Conservation (phyloP, 2,329 filamentous ascomycete species). For the Westerdykella sp. region DNA sequence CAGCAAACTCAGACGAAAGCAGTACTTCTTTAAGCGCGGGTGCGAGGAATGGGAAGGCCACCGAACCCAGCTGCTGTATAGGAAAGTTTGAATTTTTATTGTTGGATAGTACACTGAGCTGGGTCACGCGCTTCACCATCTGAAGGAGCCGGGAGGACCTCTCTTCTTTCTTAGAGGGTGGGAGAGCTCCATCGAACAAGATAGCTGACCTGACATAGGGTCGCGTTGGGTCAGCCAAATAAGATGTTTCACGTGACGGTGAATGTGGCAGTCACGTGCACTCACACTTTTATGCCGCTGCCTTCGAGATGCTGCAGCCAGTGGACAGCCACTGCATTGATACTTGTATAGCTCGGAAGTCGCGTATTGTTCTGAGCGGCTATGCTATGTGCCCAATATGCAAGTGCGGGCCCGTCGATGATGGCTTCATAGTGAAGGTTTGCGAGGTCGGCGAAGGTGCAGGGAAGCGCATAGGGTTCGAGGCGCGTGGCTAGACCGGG, state of each 20-base stretch:
- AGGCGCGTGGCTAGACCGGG: slow-evolving; percentile 26
- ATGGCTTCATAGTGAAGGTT: slow-evolving; percentile 29
- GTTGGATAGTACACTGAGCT: slow-evolving; percentile 35
- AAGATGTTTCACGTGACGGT: slow-evolving; percentile 6
- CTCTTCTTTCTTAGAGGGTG: slow-evolving; percentile 56
- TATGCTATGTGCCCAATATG: slow-evolving; percentile 61
- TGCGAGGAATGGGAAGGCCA: slow-evolving; percentile 65
- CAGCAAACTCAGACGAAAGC: slow-evolving; percentile 37
- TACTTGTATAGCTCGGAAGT: slow-evolving; percentile 50
- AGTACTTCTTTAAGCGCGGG: slow-evolving; percentile 70
- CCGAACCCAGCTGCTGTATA: slow-evolving; percentile 20
- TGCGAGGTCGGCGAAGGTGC: slow-evolving; percentile 15
- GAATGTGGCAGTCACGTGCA: slow-evolving; percentile 13
- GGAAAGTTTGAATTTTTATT: slow-evolving; percentile 22
- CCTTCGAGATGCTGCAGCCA: slow-evolving; percentile 58
- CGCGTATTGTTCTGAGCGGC: slow-evolving; percentile 19
- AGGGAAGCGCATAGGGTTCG: slow-evolving; percentile 26
- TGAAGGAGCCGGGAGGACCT: slow-evolving; percentile 56
- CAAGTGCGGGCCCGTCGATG: slow-evolving; percentile 74
- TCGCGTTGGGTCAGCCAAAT: slow-evolving; percentile 12
- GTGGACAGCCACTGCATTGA: slow-evolving; percentile 48
- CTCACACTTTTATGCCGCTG: slow-evolving; percentile 58
- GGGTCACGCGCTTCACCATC: slow-evolving; percentile 52
- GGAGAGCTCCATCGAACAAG: slow-evolving; percentile 82
- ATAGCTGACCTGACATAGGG: slow-evolving; percentile 48